These are phyloP conservation scores for Thalia dealbata DNA, from an alignment of 176 grass and related monocot species.

Conservation along the genomic window DNA sequence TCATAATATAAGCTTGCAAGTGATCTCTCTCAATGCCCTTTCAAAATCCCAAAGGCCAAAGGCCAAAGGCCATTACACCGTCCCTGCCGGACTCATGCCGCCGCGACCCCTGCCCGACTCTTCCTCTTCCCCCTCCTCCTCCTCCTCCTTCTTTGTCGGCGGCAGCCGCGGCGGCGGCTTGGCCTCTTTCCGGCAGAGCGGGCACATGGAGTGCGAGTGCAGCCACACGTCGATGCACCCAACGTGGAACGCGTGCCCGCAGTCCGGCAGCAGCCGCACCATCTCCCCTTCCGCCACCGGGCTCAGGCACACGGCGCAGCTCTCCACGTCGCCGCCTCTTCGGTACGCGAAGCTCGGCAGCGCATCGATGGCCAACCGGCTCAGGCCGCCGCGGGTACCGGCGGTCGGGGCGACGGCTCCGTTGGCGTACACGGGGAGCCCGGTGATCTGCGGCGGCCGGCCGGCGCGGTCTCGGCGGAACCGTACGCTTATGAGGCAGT, in stretches of 20 bases:
- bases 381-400: constrained; percentile 8
- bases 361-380: constrained; percentile 35
- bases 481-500: background rate
- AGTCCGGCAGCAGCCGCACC: constrained; percentile 36
- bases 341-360: constrained; percentile 40
- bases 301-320: constrained; percentile 47
- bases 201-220: constrained; percentile 39
- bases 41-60: too few species aligned
- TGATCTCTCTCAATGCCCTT: too few species aligned
- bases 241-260: constrained; percentile 44
- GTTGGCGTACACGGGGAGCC: too few species aligned
- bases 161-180: constrained; percentile 7
- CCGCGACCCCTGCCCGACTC: too few species aligned
- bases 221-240: constrained; percentile 61
- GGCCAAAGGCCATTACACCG: too few species aligned
- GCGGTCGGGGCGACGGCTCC: background rate
- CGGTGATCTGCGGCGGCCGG: background rate
- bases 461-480: background rate
- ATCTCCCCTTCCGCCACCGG: constrained; percentile 29
- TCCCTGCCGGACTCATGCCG: too few species aligned
- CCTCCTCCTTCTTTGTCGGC: background rate
- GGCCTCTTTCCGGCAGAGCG: constrained; percentile 38
- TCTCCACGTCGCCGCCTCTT: constrained; percentile 17
- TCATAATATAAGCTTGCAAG: too few species aligned
- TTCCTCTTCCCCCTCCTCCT: too few species aligned